Evolutionary conservation across 768 basidiomycete genomes (phyloP).

Genomic region (Tephrocybe sp.): DNA sequence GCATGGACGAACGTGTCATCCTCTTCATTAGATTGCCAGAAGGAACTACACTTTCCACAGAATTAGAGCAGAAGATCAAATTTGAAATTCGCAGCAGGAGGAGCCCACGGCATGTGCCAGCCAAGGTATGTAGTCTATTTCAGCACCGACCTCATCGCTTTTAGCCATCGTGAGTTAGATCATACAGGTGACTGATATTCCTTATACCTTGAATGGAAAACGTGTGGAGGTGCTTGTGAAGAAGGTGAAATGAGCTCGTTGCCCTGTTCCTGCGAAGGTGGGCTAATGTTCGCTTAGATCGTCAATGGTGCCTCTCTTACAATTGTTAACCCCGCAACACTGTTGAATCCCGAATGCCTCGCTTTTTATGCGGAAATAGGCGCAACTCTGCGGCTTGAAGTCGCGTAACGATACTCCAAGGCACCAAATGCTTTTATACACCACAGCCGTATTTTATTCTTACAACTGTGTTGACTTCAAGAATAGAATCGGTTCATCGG

Average conservation of each 20-base stretch:
- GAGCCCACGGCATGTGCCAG: slow-evolving; percentile 77
- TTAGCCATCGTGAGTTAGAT: slow-evolving; percentile 41
- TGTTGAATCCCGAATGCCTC: slow-evolving; percentile 75
- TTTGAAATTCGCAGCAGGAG: slow-evolving; percentile 59
- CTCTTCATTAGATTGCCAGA: slow-evolving; percentile 68
- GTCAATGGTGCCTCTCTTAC: slow-evolving; percentile 75
- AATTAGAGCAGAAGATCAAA: slow-evolving; percentile 57
- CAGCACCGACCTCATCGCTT: not conserved
- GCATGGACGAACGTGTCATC: slow-evolving; percentile 73
- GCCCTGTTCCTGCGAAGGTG: not conserved
- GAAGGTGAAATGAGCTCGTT: slow-evolving; percentile 45
- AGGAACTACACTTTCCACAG: slow-evolving; percentile 46
- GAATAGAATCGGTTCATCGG: not conserved
- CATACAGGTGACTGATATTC: slow-evolving; percentile 68
- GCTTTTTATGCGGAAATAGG: slow-evolving; percentile 60
- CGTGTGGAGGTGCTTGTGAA: slow-evolving; percentile 79
- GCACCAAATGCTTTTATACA: slow-evolving; percentile 2
- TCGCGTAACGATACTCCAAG: slow-evolving; percentile 17
- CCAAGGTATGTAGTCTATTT: slow-evolving; percentile 45
- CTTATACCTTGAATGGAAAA: slow-evolving; percentile 81
- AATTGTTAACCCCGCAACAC: slow-evolving; percentile 68
- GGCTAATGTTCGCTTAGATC: slow-evolving; percentile 43
- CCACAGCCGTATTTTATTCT: not conserved
- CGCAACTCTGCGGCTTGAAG: slow-evolving; percentile 45
- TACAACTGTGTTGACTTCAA: not conserved